Base-by-base conservation (phyloP, 148 eudicot species). In the Rhododendron simsii region DNA sequence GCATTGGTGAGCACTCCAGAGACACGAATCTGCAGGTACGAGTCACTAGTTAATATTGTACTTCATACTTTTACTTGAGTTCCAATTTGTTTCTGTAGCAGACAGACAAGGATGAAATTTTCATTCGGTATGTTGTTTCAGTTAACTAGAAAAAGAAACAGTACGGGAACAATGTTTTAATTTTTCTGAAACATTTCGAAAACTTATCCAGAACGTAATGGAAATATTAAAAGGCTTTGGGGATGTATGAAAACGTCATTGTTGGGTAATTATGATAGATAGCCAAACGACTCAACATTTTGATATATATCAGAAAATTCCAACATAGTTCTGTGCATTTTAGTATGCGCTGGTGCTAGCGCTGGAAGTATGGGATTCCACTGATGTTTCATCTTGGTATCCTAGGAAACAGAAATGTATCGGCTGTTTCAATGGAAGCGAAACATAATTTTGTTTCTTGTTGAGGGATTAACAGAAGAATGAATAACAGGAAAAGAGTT, bases 1-100 rank as follows among this genome's bases (percentile, higher is more conserved):
- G 98, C 99, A 93, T 97, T 97, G 30, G 99, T 97, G 77, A 97
- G 93, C 73, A 97, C 99, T 51, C 93, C 99, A 82, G 99, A 83
- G 84, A 97, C 99, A 45, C 99, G 95, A 78, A 96, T 95, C 99
- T 96, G 94, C 86, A 84, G 88, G 83, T 77, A 87, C 14, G 59
- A 33, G 55, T 48, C 26, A 76, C 12, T 48, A 30, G 12, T 69
- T 77, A 84, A 33, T 2, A 21, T 84, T 78, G 21, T 11, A 53
- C 44, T 30, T 12, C 11, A 51, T 87, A 59, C 59, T 81, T 73
- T 74, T 53, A 44, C 14, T 77, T 37, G 16, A 84, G 20, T 1
- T 78, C 78, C 20, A 33, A 41, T 50, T 39, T 18, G 30, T 83
- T 18, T 83, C 50, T 41, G 45, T 83, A 50, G 76, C 14, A 26